phyloP scores from a whole-genome alignment of 257 asterid genomes.

The Craterostigma plantagineum region DNA sequence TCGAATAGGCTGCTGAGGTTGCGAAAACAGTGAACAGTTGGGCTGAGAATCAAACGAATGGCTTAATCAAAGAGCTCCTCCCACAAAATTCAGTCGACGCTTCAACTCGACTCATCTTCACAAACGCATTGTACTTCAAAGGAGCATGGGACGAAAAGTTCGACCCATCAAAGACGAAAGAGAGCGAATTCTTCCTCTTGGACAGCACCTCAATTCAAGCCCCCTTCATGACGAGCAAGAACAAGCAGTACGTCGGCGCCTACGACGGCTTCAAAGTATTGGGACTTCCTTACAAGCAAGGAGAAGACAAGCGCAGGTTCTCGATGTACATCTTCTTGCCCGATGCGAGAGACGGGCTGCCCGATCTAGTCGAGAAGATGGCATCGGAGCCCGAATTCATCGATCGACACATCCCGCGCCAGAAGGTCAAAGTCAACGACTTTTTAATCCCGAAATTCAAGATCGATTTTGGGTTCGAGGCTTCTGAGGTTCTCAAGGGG shows the following conservation, averaged over 20 bases:
- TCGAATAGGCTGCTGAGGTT: conserved; percentile 20
- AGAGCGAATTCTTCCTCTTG: conserved; percentile 21
- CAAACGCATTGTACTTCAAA: conserved; percentile 39
- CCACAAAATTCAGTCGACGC: conserved; percentile 25
- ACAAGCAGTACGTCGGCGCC: conserved; percentile 19
- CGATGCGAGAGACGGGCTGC: conserved; percentile 22
- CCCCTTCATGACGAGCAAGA: conserved; percentile 35
- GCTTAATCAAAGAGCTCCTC: conserved; percentile 30
- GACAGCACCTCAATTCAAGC: conserved; percentile 15
- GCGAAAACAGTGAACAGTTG: conserved; percentile 23
- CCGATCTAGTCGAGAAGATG: conserved; percentile 16
- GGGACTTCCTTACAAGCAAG: conserved; percentile 25
- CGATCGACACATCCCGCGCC: conserved; percentile 19
- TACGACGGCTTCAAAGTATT: conserved; percentile 29
- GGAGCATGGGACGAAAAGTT: conserved; percentile 35
- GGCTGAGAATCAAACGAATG: conserved; percentile 37
- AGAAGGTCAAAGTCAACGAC: conserved; percentile 12
- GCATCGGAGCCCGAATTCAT: conserved; percentile 17
- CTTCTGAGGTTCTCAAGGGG: conserved; percentile 19
- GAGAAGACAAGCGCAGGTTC: conserved; percentile 27
- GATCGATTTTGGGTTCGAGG: conserved; percentile 19
- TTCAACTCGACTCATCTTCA: conserved; percentile 25
- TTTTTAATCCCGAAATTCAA: conserved; percentile 31
- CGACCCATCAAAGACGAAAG: conserved; percentile 22
- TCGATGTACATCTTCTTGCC: conserved; percentile 34